phyloP scores from a whole-genome alignment of 2,329 filamentous ascomycete genomes.

The Magnaporthales sp. region DNA sequence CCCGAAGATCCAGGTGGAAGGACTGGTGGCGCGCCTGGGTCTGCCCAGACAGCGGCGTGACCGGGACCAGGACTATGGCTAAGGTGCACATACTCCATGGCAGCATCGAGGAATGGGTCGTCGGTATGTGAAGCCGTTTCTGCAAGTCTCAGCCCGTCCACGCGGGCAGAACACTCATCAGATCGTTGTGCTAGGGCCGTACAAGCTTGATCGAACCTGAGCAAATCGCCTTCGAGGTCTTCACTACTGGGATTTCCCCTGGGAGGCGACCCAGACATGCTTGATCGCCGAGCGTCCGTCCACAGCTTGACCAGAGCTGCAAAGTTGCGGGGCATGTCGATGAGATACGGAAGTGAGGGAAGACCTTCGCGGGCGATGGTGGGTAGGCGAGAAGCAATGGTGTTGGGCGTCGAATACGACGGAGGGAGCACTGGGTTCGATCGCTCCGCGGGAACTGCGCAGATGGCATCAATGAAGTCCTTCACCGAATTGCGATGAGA shows the following conservation, averaged over 20 bases:
- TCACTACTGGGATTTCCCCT: conserved; percentile 18
- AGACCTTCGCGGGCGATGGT: conserved; percentile 82
- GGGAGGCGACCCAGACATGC: background rate
- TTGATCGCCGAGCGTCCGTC: conserved; percentile 45
- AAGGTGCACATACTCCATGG: conserved; percentile 34
- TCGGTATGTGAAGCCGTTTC: conserved; percentile 24
- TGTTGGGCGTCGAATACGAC: conserved; percentile 85
- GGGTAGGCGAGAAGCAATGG: conserved; percentile 76
- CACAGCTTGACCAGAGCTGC: conserved; percentile 76
- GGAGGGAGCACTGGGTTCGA: conserved; percentile 53
- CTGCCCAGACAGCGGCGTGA: conserved; percentile 17
- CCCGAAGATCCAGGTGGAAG: conserved; percentile 41
- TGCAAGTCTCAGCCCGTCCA: conserved; percentile 34
- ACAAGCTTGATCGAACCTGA: conserved; percentile 44
- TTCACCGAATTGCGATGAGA: conserved; percentile 74
- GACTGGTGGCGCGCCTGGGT: conserved; percentile 10
- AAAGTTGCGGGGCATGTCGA: conserved; percentile 80
- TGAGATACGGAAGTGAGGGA: conserved; percentile 83
- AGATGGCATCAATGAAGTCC: conserved; percentile 78
- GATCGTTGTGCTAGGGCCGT: conserved; percentile 39
- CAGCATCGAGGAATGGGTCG: conserved; percentile 30
- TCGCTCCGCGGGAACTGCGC: conserved; percentile 56
- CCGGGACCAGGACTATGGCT: conserved; percentile 20
- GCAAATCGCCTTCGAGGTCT: conserved; percentile 40
- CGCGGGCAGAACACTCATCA: conserved; percentile 39